Percentiles rank a stretch among this genome's conserved stretches.
These are phyloP conservation scores for Epithemia pelagica DNA, from an alignment of 108 stramenopile genomes.

Conservation along the genomic window DNA sequence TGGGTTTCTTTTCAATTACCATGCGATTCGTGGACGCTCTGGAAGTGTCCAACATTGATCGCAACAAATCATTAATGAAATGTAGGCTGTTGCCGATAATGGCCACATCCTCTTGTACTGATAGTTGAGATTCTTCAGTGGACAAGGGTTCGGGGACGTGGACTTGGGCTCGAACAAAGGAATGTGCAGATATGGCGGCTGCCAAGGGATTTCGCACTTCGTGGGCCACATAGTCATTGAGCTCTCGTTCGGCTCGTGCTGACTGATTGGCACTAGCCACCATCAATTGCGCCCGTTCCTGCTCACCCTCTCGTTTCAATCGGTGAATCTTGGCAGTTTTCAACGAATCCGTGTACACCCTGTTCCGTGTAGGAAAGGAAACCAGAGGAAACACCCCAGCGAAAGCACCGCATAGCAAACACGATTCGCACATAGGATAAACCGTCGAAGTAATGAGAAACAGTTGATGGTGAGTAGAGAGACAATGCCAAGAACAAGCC, in stretches of 20 bases:
- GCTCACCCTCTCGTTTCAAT: not conserved
- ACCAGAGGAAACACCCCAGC: no score
- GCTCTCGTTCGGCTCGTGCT: constrained; percentile 19
- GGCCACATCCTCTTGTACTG: constrained; percentile 30
- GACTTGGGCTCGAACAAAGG: constrained; percentile 6
- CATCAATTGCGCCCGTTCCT: constrained; percentile 2
- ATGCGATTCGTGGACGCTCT: constrained; percentile 34
- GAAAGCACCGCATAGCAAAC: no score
- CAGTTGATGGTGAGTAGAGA: no score
- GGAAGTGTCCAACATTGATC: constrained; percentile 46
- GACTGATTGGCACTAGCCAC: constrained; percentile 35
- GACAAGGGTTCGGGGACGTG: constrained; percentile 6
- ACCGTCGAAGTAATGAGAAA: no score
- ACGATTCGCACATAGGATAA: no score
- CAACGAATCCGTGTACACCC: not conserved
- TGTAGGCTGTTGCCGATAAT: constrained; percentile 32
- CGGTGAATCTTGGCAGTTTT: not conserved
- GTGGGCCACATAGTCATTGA: constrained; percentile 25
- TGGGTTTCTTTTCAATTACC: constrained; percentile 19
- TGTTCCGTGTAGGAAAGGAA: no score
- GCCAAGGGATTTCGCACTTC: constrained; percentile 27
- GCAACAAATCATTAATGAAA: constrained; percentile 43
- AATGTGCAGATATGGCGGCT: constrained; percentile 16
- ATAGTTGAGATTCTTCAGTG: not conserved
- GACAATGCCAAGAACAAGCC: no score